Percentiles rank a stretch among this genome's conserved stretches.
Conservation (phyloP, 805 yeast species). For the Candida khao-thaluensis region DNA sequence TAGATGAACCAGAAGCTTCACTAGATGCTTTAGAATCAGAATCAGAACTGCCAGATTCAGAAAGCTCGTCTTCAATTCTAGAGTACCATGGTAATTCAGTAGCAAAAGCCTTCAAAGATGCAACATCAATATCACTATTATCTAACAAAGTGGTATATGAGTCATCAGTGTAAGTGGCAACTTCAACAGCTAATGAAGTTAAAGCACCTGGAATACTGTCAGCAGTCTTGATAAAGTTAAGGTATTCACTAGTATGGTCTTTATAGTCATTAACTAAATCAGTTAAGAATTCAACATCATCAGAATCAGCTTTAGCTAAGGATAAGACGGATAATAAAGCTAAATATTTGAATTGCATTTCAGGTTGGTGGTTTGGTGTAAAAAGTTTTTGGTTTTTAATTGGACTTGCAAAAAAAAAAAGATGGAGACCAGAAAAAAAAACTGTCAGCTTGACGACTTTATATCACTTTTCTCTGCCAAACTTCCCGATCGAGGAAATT, state of each 20-base stretch:
- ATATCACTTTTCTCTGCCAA: neutral
- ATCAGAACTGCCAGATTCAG: neutral
- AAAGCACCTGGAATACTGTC: slow-evolving; percentile 26
- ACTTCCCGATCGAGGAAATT: slow-evolving; percentile 6
- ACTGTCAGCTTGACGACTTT: slow-evolving; percentile 1
- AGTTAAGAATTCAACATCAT: slow-evolving; percentile 28
- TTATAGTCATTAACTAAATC: slow-evolving; percentile 35
- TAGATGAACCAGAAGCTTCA: neutral
- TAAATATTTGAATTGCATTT: slow-evolving; percentile 8
- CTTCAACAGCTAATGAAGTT: slow-evolving; percentile 28
- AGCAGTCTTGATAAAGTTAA: slow-evolving; percentile 28
- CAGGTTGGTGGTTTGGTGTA: neutral
- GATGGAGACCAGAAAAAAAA: neutral
- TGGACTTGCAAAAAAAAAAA: neutral
- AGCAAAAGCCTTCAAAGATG: slow-evolving; percentile 27
- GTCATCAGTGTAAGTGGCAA: slow-evolving; percentile 34
- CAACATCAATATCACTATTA: slow-evolving; percentile 20
- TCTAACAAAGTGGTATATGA: slow-evolving; percentile 36
- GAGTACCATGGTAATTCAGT: slow-evolving; percentile 40
- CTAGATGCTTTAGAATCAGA: neutral
- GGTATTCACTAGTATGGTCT: slow-evolving; percentile 25
- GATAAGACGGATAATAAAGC: slow-evolving; percentile 7
- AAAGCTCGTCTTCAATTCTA: slow-evolving; percentile 4
- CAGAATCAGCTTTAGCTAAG: slow-evolving; percentile 22
- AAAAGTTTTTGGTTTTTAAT: too few relatives aligned